These are phyloP conservation scores for Cucurbita argyrosperma DNA, from an alignment of 306 rosid species.

Conservation along the genomic window DNA sequence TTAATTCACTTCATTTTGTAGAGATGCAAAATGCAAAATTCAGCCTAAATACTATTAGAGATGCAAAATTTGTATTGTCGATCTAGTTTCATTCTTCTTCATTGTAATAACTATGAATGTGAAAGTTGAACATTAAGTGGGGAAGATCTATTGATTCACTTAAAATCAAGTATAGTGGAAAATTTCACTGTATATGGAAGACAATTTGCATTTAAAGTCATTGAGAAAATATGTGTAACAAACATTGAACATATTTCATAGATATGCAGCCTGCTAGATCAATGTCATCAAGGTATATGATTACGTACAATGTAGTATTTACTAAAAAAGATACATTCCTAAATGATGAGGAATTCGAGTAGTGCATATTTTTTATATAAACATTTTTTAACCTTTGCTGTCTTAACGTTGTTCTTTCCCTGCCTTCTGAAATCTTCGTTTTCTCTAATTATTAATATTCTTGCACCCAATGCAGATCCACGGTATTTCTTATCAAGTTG, in stretches of 20 bases:
- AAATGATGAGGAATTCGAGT: not conserved
- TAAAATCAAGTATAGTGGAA: not conserved
- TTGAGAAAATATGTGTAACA: not conserved
- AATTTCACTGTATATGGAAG: not conserved
- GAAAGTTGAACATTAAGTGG: not conserved
- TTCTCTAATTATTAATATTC: not conserved
- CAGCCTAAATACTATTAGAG: not conserved
- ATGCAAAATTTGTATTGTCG: not conserved
- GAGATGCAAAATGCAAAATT: no score
- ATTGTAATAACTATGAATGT: not conserved
- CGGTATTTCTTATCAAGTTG: constrained; percentile 36
- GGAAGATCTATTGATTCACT: not conserved
- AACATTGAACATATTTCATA: not conserved
- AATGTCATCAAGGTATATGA: not conserved
- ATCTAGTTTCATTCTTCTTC: not conserved
- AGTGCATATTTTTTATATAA: not conserved
- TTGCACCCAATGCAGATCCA: constrained; percentile 28
- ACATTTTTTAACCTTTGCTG: not conserved
- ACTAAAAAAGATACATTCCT: not conserved
- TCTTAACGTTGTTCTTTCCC: not conserved
- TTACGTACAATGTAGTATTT: not conserved
- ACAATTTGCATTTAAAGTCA: not conserved
- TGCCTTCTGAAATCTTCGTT: not conserved
- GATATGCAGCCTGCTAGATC: not conserved
- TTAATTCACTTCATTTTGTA: no score